Conservation (phyloP, 2,329 filamentous ascomycete species). For the Colletotrichum camelliae region DNA sequence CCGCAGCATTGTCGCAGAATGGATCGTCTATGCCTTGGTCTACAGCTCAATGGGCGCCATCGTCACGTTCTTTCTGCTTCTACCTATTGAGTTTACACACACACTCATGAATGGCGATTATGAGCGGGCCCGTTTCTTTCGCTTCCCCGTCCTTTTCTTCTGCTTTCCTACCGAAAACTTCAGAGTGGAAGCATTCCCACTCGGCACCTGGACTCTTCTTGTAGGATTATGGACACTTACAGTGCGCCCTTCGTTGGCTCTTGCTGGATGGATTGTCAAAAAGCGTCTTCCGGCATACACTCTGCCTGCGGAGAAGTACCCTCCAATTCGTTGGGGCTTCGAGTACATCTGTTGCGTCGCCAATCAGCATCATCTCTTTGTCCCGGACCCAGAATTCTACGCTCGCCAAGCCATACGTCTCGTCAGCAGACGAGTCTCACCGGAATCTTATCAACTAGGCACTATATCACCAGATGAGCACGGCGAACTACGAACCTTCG, state of each 20-base stretch:
- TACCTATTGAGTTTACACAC: neutral
- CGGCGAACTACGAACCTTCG: accelerated
- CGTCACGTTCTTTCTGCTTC: neutral
- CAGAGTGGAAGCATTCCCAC: neutral
- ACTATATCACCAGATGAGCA: accelerated
- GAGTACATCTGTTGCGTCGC: neutral
- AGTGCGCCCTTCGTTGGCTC: accelerated
- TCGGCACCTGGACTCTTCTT: no score
- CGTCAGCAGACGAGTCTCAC: accelerated
- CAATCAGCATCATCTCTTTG: neutral
- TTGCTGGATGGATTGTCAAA: neutral
- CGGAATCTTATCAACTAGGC: accelerated
- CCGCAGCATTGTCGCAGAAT: neutral
- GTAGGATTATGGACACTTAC: neutral
- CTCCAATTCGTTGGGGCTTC: neutral
- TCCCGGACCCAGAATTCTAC: neutral
- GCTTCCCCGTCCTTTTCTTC: accelerated
- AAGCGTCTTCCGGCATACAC: neutral
- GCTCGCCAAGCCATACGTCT: accelerated
- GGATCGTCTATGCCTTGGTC: neutral
- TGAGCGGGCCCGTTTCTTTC: no score
- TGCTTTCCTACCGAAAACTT: neutral
- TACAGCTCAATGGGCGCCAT: neutral
- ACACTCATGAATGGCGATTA: no score
- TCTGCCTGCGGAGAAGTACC: neutral